Percentiles rank a stretch among this genome's conserved stretches.
phyloP scores from a whole-genome alignment of 768 basidiomycete genomes.

The Lactarius hengduanensis region DNA sequence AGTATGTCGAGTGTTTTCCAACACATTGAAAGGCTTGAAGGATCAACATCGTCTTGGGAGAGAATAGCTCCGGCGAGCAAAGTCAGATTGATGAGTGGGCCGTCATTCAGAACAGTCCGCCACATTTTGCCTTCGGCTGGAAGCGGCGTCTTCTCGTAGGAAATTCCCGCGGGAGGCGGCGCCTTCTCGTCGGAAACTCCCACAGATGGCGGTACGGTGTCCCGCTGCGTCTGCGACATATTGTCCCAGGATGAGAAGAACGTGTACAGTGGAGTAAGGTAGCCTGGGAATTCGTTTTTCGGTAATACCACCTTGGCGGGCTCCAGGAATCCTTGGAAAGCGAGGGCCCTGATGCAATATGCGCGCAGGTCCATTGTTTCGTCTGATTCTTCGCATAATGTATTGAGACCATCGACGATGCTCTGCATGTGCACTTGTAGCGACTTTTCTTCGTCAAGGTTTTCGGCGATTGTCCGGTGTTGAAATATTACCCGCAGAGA shows the following conservation, averaged over 20 bases:
- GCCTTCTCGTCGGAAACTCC: neutral
- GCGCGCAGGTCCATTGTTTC: conserved; percentile 4
- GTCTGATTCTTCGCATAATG: no score
- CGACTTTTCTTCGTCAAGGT: no score
- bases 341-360: conserved; percentile 6
- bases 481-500: conserved; percentile 7
- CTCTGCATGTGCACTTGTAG: neutral
- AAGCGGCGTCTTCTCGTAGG: no score
- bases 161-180: no score
- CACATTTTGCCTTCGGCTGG: neutral
- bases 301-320: no score
- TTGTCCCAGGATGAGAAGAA: no score
- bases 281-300: no score
- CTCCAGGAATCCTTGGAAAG: conserved; percentile 5
- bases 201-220: no score
- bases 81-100: conserved; percentile 14
- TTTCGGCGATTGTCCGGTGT: neutral
- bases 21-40: conserved; percentile 4
- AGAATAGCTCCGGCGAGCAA: neutral
- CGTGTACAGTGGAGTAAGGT: no score
- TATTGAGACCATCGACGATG: neutral
- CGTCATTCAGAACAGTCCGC: neutral
- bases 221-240: neutral
- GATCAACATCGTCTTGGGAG: neutral
- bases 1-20: conserved; percentile 20